These are phyloP conservation scores for Trichaptum fuscoviolaceum DNA, from an alignment of 768 basidiomycete genomes.

Conservation along the genomic window DNA sequence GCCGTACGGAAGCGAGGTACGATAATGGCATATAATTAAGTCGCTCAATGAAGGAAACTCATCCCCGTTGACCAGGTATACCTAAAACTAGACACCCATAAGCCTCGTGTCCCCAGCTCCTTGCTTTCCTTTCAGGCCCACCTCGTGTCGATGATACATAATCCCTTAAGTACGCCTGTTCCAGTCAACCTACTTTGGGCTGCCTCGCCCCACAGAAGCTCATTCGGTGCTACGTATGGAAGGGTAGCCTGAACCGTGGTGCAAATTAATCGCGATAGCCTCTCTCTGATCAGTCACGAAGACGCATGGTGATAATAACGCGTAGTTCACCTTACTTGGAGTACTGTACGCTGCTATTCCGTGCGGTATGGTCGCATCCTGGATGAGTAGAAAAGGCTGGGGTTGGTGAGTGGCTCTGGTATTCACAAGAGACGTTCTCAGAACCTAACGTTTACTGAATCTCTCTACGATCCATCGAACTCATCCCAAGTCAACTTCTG, in stretches of 20 bases:
- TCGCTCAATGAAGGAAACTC: background rate
- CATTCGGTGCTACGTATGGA: background rate
- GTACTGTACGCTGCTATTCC: background rate
- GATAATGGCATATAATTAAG: background rate
- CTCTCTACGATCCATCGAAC: background rate
- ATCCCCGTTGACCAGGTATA: background rate
- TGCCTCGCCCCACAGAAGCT: background rate
- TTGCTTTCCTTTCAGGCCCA: background rate
- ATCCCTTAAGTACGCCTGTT: background rate
- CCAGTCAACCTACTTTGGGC: background rate
- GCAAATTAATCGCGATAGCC: background rate
- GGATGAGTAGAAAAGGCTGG: background rate
- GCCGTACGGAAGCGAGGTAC: too few relatives aligned
- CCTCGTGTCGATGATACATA: background rate
- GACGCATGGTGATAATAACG: constrained; percentile 1
- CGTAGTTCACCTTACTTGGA: background rate
- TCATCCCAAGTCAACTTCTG: background rate
- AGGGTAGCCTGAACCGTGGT: background rate
- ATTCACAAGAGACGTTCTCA: background rate
- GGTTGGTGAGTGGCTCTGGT: background rate
- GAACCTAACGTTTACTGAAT: background rate
- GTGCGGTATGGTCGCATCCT: background rate
- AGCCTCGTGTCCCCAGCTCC: background rate
- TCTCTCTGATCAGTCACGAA: background rate
- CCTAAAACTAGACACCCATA: background rate